A percentile compares a stretch with the other conserved stretches of the same genome.
These are phyloP conservation scores for Fomitiporia mediterranea DNA, from an alignment of 1,284 basidiomycete genomes.

Conservation along the genomic window DNA sequence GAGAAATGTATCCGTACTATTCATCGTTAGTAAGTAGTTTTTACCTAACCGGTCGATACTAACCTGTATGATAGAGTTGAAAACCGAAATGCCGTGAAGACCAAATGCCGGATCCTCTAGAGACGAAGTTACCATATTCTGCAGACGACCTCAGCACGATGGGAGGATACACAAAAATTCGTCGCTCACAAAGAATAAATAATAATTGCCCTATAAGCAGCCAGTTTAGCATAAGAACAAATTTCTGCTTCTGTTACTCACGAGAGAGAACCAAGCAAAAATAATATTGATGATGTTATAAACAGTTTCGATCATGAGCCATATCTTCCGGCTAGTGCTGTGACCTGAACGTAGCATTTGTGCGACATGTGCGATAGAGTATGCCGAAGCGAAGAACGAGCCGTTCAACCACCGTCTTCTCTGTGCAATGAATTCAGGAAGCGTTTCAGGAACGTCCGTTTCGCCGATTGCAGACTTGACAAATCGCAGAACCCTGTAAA, in stretches of 20 bases:
- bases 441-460: constrained; percentile 92
- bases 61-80: constrained; percentile 79
- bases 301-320: constrained; percentile 75
- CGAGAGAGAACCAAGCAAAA: constrained; percentile 92
- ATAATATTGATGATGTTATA: constrained; percentile 88
- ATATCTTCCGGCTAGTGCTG: constrained; percentile 68
- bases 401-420: constrained; percentile 90
- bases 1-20: constrained; percentile 82
- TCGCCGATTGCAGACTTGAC: constrained; percentile 95
- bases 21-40: constrained; percentile 14
- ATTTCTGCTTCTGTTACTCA: constrained; percentile 36
- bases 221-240: constrained; percentile 5
- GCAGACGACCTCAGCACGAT: constrained; percentile 18
- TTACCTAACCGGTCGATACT: constrained; percentile 18
- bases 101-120: constrained; percentile 75
- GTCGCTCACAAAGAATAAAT: constrained; percentile 87
- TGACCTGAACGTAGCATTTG: constrained; percentile 88
- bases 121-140: constrained; percentile 86
- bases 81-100: constrained; percentile 64
- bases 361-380: constrained; percentile 76
- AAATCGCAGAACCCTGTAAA: constrained; percentile 82
- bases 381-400: constrained; percentile 92
- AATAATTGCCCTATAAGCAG: constrained; percentile 76
- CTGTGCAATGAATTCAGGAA: constrained; percentile 95
- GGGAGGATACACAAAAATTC: too few relatives aligned